Evolutionary conservation across 2,329 filamentous ascomycete genomes (phyloP).

Genomic region (Xylariaceae sp.): DNA sequence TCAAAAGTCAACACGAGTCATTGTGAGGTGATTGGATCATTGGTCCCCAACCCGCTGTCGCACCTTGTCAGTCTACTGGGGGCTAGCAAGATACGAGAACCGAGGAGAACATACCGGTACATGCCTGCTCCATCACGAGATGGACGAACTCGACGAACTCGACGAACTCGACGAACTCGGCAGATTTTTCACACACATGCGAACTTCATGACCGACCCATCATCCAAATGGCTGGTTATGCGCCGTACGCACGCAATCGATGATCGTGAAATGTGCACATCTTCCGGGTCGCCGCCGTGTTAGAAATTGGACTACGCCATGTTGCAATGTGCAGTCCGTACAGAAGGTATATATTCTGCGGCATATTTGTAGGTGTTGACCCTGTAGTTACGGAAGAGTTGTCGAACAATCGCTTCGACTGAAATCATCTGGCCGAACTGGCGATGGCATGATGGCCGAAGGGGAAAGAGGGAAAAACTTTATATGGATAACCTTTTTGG

Average conservation of each 20-base stretch:
- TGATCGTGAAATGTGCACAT: neutral
- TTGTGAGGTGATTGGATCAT: constrained; percentile 1
- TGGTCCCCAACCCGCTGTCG: neutral
- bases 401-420: too few species aligned
- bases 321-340: too few species aligned
- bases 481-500: too few species aligned
- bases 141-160: neutral
- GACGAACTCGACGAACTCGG: too few species aligned
- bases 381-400: too few species aligned
- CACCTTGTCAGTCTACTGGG: neutral
- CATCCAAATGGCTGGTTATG: neutral
- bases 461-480: too few species aligned
- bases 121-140: neutral
- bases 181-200: neutral
- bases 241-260: neutral
- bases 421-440: too few species aligned
- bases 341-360: too few species aligned
- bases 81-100: neutral
- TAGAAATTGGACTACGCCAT: too few species aligned
- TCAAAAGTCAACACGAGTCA: neutral
- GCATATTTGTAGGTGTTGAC: too few species aligned
- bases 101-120: neutral
- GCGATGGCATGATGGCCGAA: too few species aligned
- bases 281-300: too few species aligned
- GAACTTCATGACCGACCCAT: neutral